Evolutionary conservation across 1,284 basidiomycete species (phyloP).

Genomic region (Papiliotrema nemorosa): DNA sequence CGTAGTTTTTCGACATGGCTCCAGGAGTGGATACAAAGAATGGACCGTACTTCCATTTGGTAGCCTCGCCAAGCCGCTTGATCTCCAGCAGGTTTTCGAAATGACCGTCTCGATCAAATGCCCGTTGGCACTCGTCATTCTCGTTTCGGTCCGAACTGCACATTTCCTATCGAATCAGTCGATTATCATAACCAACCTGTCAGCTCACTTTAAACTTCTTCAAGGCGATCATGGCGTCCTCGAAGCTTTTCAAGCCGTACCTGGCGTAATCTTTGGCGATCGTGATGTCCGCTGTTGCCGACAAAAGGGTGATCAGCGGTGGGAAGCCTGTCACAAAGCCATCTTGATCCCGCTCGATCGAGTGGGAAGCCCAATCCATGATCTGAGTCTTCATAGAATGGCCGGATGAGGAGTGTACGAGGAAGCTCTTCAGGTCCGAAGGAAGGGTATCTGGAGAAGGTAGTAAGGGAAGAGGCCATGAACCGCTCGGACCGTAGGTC

Average conservation of each 20-base stretch:
- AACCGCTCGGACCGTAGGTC: neutral
- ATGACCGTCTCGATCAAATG: constrained; percentile 2
- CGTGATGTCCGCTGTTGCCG: neutral
- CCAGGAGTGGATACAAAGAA: neutral
- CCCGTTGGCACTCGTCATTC: neutral
- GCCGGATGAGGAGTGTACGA: neutral
- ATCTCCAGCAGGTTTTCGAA: constrained; percentile 5
- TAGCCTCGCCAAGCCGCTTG: neutral
- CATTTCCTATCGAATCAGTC: neutral
- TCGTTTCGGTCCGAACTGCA: neutral
- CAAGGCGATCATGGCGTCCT: neutral
- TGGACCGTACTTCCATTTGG: constrained; percentile 4
- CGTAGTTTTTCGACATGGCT: neutral
- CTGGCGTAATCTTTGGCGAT: neutral
- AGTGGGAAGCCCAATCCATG: neutral
- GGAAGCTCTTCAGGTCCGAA: neutral
- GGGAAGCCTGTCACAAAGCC: neutral
- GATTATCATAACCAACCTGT: too few relatives aligned
- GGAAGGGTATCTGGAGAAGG: neutral
- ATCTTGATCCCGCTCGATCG: neutral
- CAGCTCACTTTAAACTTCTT: neutral
- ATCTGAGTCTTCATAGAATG: neutral
- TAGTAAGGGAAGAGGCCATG: neutral
- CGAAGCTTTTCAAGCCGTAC: neutral
- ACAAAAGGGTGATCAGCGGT: neutral